phyloP scores from a whole-genome alignment of 352 stramenopile genomes.

The Plasmopara halstedii region DNA sequence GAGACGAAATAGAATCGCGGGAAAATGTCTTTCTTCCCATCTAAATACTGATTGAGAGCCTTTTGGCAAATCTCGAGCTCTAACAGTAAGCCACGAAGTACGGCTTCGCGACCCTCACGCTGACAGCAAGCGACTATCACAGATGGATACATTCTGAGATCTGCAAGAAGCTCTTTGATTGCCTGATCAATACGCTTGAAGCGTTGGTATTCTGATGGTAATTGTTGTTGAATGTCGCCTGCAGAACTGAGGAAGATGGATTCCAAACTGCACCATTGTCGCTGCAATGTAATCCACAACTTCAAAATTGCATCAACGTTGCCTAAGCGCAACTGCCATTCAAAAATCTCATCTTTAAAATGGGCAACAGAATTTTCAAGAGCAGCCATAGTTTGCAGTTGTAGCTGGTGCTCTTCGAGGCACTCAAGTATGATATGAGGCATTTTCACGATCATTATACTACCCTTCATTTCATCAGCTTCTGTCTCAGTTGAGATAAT shows the following conservation, averaged over 20 bases:
- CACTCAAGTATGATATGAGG: conserved; percentile 90
- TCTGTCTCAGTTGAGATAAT: conserved; percentile 3
- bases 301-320: conserved; percentile 92
- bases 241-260: conserved; percentile 91
- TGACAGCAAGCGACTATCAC: conserved; percentile 69
- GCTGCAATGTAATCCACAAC: conserved; percentile 88
- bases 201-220: conserved; percentile 87
- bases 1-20: conserved; percentile 97
- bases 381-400: conserved; percentile 94
- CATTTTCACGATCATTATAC: conserved; percentile 86
- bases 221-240: conserved; percentile 88
- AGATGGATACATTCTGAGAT: conserved; percentile 56
- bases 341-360: conserved; percentile 92
- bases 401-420: conserved; percentile 93
- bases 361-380: conserved; percentile 95
- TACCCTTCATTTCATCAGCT: conserved; percentile 42
- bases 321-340: conserved; percentile 89
- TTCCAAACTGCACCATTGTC: conserved; percentile 90
- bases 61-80: conserved; percentile 95
- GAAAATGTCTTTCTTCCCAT: conserved; percentile 95
- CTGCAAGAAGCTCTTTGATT: conserved; percentile 70
- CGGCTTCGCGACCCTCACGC: conserved; percentile 66
- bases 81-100: conserved; percentile 74
- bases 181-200: conserved; percentile 86
- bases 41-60: conserved; percentile 93